A percentile compares a stretch with the other conserved stretches of the same genome.
These are phyloP conservation scores for Chaetothyriales sp. DNA, from an alignment of 2,329 filamentous ascomycete species.

Conservation along the genomic window DNA sequence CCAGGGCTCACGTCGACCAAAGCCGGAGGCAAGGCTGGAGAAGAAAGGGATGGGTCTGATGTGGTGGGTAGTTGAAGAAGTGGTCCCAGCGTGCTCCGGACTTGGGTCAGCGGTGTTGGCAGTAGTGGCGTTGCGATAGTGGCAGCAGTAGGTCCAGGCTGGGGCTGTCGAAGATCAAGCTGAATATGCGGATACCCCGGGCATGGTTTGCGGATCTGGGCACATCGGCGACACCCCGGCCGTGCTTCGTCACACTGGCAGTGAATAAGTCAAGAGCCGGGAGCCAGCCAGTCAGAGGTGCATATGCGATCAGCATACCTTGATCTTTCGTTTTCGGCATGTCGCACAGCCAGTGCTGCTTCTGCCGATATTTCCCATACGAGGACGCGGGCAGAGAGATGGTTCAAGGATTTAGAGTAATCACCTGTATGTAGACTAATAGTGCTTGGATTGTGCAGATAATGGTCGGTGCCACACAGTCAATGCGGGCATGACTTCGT, in stretches of 20 bases:
- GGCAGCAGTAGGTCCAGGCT: not conserved
- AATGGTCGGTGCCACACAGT: not conserved
- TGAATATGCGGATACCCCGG: constrained; percentile 17
- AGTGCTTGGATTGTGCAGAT: not conserved
- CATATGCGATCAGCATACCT: constrained; percentile 2
- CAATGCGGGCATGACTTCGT: not conserved
- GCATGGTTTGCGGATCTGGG: constrained; percentile 12
- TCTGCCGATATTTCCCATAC: constrained; percentile 15
- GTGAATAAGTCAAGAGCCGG: not conserved
- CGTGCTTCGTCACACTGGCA: constrained; percentile 14
- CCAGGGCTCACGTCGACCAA: not conserved
- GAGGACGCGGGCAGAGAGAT: not conserved
- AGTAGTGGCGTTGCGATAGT: not conserved
- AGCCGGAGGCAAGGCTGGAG: not conserved
- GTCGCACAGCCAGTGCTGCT: constrained; percentile 15
- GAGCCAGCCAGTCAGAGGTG: not conserved
- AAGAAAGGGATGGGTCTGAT: not conserved
- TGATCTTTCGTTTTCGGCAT: constrained; percentile 13
- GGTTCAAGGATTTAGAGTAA: not conserved
- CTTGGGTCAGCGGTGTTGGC: not conserved
- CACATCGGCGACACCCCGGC: constrained; percentile 14
- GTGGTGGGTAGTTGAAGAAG: not conserved
- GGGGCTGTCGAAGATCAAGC: constrained; percentile 6
- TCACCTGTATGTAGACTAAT: not conserved
- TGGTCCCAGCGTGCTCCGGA: not conserved